phyloP scores from a whole-genome alignment of 2,329 filamentous ascomycete genomes.

The Aureobasidium sp. region DNA sequence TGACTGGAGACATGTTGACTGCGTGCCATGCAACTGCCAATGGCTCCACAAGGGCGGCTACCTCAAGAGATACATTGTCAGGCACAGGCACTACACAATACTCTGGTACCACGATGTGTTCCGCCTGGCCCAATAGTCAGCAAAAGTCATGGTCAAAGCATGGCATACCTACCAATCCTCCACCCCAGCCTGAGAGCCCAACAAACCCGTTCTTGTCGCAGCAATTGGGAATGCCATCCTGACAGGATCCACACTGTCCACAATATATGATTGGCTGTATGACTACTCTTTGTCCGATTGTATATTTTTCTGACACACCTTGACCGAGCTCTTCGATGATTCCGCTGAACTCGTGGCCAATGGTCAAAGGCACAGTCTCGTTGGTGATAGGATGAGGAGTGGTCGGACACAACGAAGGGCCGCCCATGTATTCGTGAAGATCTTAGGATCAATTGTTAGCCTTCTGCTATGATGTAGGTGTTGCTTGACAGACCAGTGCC shows the following conservation, averaged over 20 bases:
- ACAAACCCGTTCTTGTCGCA: constrained; percentile 50
- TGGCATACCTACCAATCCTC: constrained; percentile 33
- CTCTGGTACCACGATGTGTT: constrained; percentile 43
- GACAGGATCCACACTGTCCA: constrained; percentile 45
- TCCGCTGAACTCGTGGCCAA: constrained; percentile 49
- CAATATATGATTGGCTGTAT: constrained; percentile 51
- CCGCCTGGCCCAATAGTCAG: neutral
- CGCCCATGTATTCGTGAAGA: constrained; percentile 30
- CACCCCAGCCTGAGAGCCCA: constrained; percentile 46
- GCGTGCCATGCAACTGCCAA: constrained; percentile 51
- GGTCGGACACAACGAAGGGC: constrained; percentile 37
- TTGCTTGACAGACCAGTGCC: constrained; percentile 19
- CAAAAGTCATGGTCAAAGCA: neutral
- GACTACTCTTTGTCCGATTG: constrained; percentile 42
- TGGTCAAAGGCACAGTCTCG: constrained; percentile 45
- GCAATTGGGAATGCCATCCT: constrained; percentile 47
- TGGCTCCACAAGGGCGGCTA: constrained; percentile 49
- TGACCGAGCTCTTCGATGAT: constrained; percentile 45
- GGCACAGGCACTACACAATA: constrained; percentile 42
- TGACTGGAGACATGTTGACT: constrained; percentile 39
- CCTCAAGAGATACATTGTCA: constrained; percentile 45
- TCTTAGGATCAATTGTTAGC: constrained; percentile 16
- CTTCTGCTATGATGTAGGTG: neutral
- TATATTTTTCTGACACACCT: constrained; percentile 40
- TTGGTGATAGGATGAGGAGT: constrained; percentile 49